Evolutionary conservation across 2,329 filamentous ascomycete genomes (phyloP), one percentile per base, ranked within the genome.

Genomic region (Cylindrodendrum hubeiense): DNA sequence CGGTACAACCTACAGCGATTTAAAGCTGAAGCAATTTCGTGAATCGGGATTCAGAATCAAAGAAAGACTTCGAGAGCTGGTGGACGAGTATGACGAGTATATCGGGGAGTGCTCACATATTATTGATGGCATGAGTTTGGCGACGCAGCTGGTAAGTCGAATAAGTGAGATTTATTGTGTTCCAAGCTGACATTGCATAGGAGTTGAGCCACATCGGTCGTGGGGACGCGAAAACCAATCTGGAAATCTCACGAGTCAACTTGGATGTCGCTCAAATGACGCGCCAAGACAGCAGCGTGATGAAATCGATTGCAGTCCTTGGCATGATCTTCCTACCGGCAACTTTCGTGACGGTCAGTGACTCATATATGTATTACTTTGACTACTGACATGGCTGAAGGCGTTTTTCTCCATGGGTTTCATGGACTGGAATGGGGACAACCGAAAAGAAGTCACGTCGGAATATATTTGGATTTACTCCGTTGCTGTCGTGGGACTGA

Each of bases 321-420:
- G 68, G 70, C 2, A 70, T 77, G 59, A 53, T 77, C 5, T 77
- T 75, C 54, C 60, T 77, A 1, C 74, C 75, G 0, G 68, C 74
- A 15, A 77, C 74, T 0, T 76, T 76, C 51, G 68, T 75, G 17
- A 71, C 73, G 12, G 72, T 73, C 55, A 64, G 61, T 33, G 7
- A 39, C 4, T 13, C 7, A 2, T 19, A 19, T 7, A 19, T 9
- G 3, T 7, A 21, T 43, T 10, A 4, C 17, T 19, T 13, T 7
- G n/a, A 10, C 2, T n/a, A 21, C 39, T 43, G 12, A 43, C 39
- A 19, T 17, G 2, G 9, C 12, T 21, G 2, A 3, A 43, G 39
- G 19, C 39, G 12, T 60, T 60, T n/a, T 60, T 60, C 37, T 60
- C 56, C 24, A 60, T 60, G 56, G 56, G 56, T 3, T 60, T 60